Evolutionary conservation across 2,329 filamentous ascomycete genomes (phyloP).

Genomic region (Cladorrhinum sp.): DNA sequence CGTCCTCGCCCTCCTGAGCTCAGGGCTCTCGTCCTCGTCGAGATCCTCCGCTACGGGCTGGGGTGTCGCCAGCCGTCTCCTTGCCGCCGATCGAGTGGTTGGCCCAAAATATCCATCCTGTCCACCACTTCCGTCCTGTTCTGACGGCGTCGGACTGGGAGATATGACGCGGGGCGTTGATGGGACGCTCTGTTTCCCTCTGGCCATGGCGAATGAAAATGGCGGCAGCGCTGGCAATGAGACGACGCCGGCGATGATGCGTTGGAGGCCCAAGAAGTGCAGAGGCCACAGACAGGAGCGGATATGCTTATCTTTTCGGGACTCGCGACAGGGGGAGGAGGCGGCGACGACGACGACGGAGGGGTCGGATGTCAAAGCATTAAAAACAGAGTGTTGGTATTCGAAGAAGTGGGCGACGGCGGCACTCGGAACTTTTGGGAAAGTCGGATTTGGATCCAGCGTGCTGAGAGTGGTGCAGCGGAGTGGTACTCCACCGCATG

Average conservation of each 20-base stretch:
- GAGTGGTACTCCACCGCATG: constrained; percentile 59
- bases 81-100: constrained; percentile 70
- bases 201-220: constrained; percentile 55
- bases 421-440: constrained; percentile 27
- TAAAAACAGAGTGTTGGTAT: constrained; percentile 31
- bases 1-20: constrained; percentile 61
- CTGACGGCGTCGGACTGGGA: constrained; percentile 74
- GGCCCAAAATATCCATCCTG: constrained; percentile 68
- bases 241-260: constrained; percentile 55
- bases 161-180: constrained; percentile 84
- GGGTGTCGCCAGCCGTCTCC: constrained; percentile 56
- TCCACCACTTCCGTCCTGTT: constrained; percentile 47
- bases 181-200: constrained; percentile 58
- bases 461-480: constrained; percentile 50
- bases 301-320: constrained; percentile 53
- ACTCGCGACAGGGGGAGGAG: constrained; percentile 33
- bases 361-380: constrained; percentile 7
- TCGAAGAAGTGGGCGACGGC: constrained; percentile 34
- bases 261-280: constrained; percentile 46
- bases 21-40: constrained; percentile 50
- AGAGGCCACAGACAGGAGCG: constrained; percentile 47
- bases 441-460: constrained; percentile 59
- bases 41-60: constrained; percentile 58
- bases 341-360: constrained; percentile 16
- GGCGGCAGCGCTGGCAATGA: constrained; percentile 56